These are phyloP conservation scores for Russula griseocarnosa DNA, from an alignment of 768 basidiomycete species.

Conservation along the genomic window DNA sequence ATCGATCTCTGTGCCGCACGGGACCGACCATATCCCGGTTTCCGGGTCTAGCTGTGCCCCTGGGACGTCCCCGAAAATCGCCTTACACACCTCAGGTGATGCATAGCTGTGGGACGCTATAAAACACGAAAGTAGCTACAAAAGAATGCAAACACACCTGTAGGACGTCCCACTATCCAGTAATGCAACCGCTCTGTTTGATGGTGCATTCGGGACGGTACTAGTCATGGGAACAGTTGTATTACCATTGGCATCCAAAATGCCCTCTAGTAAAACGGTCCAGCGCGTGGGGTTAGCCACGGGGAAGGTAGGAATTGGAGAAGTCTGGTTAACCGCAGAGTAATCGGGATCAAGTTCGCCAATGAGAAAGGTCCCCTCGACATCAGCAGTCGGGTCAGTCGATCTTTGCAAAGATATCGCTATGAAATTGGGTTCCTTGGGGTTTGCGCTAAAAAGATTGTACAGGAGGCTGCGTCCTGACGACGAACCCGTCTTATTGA, in stretches of 20 bases:
- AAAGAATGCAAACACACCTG: slow-evolving; percentile 46
- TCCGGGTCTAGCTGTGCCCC: slow-evolving; percentile 56
- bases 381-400: slow-evolving; percentile 47
- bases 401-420: slow-evolving; percentile 68
- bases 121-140: slow-evolving; percentile 17
- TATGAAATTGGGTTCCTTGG: slow-evolving; percentile 72
- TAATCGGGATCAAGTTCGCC: slow-evolving; percentile 69
- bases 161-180: slow-evolving; percentile 82
- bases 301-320: slow-evolving; percentile 72
- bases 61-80: slow-evolving; percentile 63
- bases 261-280: slow-evolving; percentile 71
- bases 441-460: slow-evolving; percentile 70
- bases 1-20: slow-evolving; percentile 70
- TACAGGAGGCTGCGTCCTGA: slow-evolving; percentile 68
- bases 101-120: slow-evolving; percentile 51
- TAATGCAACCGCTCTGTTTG: slow-evolving; percentile 66
- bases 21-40: slow-evolving; percentile 64
- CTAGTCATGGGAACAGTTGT: slow-evolving; percentile 51
- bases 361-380: slow-evolving; percentile 68
- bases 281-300: slow-evolving; percentile 58
- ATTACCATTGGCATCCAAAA: slow-evolving; percentile 57
- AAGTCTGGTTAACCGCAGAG: slow-evolving; percentile 50
- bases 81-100: slow-evolving; percentile 56
- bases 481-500: slow-evolving; percentile 55
- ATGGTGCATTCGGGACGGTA: slow-evolving; percentile 53